phyloP scores from a whole-genome alignment of 1,284 basidiomycete genomes.

The Ganoderma sp. region DNA sequence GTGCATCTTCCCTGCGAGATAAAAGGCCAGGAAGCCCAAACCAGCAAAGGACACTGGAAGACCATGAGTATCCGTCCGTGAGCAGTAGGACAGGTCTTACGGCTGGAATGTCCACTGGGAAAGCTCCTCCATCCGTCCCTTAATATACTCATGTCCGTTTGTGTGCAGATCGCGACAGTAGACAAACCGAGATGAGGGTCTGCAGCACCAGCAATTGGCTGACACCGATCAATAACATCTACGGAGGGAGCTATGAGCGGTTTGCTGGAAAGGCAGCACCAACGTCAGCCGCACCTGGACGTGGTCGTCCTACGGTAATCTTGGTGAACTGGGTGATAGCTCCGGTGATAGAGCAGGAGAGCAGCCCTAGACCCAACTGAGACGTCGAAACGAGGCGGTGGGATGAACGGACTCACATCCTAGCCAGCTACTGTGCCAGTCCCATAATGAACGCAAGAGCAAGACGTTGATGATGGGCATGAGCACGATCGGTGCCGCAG shows the following conservation, averaged over 20 bases:
- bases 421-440: conserved; percentile 82
- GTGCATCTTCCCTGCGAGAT: conserved; percentile 91
- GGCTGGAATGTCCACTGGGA: conserved; percentile 89
- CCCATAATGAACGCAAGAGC: conserved; percentile 85
- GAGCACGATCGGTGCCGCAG: conserved; percentile 71
- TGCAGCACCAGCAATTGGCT: conserved; percentile 66
- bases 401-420: conserved; percentile 60
- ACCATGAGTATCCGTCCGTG: neutral
- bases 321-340: conserved; percentile 87
- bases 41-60: conserved; percentile 87
- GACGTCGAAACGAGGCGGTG: conserved; percentile 10
- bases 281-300: conserved; percentile 61
- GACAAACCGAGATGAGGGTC: conserved; percentile 82
- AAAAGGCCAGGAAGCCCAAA: conserved; percentile 88
- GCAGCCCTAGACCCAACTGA: conserved; percentile 57
- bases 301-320: conserved; percentile 87
- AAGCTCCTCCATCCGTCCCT: conserved; percentile 93
- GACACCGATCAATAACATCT: conserved; percentile 86
- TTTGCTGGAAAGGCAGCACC: neutral
- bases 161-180: conserved; percentile 81
- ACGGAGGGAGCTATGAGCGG: conserved; percentile 10
- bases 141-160: conserved; percentile 61
- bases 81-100: conserved; percentile 47
- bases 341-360: conserved; percentile 79
- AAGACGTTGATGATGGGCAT: conserved; percentile 73